Conservation (phyloP, 148 eudicot species). For the Chenopodium quinoa region DNA sequence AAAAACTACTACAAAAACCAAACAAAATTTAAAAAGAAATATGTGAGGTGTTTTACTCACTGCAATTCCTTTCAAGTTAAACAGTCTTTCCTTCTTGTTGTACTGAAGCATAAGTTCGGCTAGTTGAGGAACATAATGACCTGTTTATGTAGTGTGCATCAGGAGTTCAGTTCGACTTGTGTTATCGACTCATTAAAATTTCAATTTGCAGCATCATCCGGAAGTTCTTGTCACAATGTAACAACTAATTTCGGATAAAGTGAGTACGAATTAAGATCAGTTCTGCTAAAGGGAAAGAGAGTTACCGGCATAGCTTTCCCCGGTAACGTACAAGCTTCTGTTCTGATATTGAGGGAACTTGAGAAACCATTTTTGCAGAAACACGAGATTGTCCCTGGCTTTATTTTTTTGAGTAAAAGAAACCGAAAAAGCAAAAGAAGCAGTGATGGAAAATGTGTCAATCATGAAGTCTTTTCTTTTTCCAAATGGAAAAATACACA, state of each 20-base stretch:
- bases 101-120: conserved; percentile 72
- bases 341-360: conserved; percentile 75
- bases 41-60: conserved; percentile 42
- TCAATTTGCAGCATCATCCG: neutral
- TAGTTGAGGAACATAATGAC: conserved; percentile 94
- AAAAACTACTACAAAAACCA: too few relatives aligned
- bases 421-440: neutral
- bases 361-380: conserved; percentile 78
- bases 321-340: conserved; percentile 73
- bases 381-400: conserved; percentile 88
- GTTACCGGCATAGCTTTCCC: conserved; percentile 98
- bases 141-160: conserved; percentile 31
- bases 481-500: neutral
- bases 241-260: too few relatives aligned
- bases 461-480: neutral
- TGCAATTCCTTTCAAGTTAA: conserved; percentile 92
- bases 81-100: conserved; percentile 52
- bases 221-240: too few relatives aligned
- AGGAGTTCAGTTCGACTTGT: neutral
- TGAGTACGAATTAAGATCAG: neutral
- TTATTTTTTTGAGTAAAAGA: neutral
- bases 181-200: neutral
- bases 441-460: neutral
- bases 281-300: neutral
- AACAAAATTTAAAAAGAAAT: too few relatives aligned